Conservation (phyloP, 169 alveolate species). For the Theileria luwenshuni region DNA sequence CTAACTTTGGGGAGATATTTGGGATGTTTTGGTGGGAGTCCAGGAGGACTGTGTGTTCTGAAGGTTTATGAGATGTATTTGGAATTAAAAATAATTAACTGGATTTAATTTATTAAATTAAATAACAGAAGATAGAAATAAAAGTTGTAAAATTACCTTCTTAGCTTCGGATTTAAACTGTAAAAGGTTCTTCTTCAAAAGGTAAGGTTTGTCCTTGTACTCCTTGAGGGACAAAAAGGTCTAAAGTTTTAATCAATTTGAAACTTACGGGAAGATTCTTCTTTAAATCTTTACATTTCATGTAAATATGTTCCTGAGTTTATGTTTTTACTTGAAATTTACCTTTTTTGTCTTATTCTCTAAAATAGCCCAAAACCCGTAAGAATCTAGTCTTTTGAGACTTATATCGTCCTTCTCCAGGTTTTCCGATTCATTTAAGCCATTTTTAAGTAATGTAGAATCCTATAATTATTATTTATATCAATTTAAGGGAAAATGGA, state of each 20-base stretch:
- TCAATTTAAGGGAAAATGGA: too few relatives aligned
- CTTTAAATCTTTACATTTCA: constrained; percentile 8
- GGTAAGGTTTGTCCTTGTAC: constrained; percentile 27
- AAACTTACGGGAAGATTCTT: not conserved
- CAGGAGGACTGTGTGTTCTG: constrained; percentile 5
- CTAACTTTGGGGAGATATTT: constrained; percentile 1
- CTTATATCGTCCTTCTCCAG: constrained; percentile 13
- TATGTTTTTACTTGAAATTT: not conserved
- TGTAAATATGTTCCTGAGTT: constrained; percentile 24
- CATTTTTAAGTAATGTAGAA: not conserved
- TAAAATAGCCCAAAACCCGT: constrained; percentile 32
- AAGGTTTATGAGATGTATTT: not conserved
- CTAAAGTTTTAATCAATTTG: not conserved
- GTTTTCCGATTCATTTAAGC: not conserved
- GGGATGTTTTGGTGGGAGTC: constrained; percentile 2
- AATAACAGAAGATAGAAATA: too few relatives aligned
- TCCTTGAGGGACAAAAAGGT: not conserved
- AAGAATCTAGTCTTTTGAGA: constrained; percentile 26
- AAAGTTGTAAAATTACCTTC: constrained; percentile 6
- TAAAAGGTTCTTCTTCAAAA: constrained; percentile 20
- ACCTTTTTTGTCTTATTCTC: constrained; percentile 25
- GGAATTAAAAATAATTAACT: too few relatives aligned
- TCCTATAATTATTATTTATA: not conserved
- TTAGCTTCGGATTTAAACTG: not conserved
- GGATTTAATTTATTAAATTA: too few relatives aligned